Conservation (phyloP, 2,329 filamentous ascomycete species). For the Scorias spongiosa region DNA sequence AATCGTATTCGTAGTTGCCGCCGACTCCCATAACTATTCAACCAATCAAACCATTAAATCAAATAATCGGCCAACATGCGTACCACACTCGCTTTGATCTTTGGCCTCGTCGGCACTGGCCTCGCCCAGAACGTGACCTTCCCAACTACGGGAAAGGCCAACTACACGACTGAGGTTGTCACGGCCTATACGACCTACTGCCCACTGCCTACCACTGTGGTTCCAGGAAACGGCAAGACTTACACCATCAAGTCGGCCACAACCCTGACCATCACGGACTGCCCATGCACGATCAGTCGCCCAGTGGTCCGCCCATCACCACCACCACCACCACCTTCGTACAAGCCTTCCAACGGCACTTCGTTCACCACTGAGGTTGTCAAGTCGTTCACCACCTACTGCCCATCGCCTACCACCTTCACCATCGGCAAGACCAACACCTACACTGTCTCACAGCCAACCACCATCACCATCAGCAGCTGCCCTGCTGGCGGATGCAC, state of each 20-base stretch:
- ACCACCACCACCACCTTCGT: slow-evolving; percentile 3
- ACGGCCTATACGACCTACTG: slow-evolving; percentile 20
- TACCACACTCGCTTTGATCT: neutral
- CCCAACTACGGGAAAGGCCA: slow-evolving; percentile 1
- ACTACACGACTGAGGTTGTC: slow-evolving; percentile 15
- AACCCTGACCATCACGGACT: slow-evolving; percentile 12
- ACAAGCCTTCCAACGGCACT: slow-evolving; percentile 1
- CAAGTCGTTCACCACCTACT: slow-evolving; percentile 8
- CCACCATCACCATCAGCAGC: slow-evolving; percentile 12
- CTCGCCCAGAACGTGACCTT: neutral
- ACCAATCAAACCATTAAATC: no score
- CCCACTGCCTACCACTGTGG: slow-evolving; percentile 13
- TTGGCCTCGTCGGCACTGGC: neutral
- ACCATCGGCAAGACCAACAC: slow-evolving; percentile 6
- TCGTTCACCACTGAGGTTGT: slow-evolving; percentile 6
- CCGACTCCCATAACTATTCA: no score
- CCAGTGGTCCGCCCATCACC: slow-evolving; percentile 3
- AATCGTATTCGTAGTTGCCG: no score
- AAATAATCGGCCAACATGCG: neutral
- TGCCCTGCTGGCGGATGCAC: slow-evolving; percentile 3
- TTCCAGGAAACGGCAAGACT: slow-evolving; percentile 9
- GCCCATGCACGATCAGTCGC: slow-evolving; percentile 4
- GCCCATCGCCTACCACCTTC: slow-evolving; percentile 8
- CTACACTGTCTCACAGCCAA: slow-evolving; percentile 11
- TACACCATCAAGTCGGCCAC: slow-evolving; percentile 11